Conservation (phyloP, 2,329 filamentous ascomycete species). For the Aspergillus versicolor region DNA sequence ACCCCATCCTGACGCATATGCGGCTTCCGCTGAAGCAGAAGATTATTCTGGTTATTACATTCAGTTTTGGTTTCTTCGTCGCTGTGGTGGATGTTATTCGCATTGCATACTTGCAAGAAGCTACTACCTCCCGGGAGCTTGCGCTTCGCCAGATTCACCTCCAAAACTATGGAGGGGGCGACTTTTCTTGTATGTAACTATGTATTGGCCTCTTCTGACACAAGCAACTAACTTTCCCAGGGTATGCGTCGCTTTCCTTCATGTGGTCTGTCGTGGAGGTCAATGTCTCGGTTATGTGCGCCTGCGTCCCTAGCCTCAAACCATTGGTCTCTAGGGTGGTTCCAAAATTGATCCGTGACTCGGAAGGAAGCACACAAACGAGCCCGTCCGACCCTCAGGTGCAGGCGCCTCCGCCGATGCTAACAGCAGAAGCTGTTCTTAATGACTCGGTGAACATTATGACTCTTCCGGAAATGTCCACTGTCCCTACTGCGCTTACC, state of each 20-base stretch:
- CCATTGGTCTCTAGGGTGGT: conserved; percentile 69
- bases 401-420: conserved; percentile 10
- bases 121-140: conserved; percentile 46
- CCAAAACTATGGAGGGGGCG: conserved; percentile 44
- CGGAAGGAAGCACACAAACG: conserved; percentile 26
- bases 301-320: conserved; percentile 89
- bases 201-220: neutral
- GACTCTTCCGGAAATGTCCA: conserved; percentile 55
- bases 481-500: conserved; percentile 44
- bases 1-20: conserved; percentile 86
- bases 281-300: conserved; percentile 85
- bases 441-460: neutral
- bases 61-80: conserved; percentile 83
- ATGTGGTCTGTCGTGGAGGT: conserved; percentile 96
- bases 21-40: conserved; percentile 82
- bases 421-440: conserved; percentile 4
- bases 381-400: conserved; percentile 11
- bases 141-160: conserved; percentile 27
- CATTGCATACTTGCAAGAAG: conserved; percentile 84
- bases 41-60: conserved; percentile 80
- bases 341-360: conserved; percentile 56
- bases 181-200: conserved; percentile 52
- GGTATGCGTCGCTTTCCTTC: conserved; percentile 78
- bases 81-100: conserved; percentile 84
- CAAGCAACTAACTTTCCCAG: conserved; percentile 37